These are phyloP conservation scores for Vitis vinifera DNA, from an alignment of 164 flowering plant genomes.

Conservation along the genomic window DNA sequence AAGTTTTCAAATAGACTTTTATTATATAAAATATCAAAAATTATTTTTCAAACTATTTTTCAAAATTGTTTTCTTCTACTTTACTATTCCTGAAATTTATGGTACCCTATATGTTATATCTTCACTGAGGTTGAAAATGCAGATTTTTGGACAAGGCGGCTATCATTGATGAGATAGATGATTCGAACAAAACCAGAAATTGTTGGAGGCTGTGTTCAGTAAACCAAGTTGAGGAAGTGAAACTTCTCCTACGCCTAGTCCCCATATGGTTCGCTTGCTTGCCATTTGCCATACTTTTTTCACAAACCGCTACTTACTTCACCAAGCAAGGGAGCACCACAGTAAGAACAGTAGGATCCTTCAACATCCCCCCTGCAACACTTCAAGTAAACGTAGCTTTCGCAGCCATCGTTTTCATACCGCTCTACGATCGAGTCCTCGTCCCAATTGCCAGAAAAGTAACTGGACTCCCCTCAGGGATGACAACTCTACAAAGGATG, in stretches of 20 bases:
- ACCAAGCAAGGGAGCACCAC: too few species aligned
- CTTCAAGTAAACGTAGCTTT: too few species aligned
- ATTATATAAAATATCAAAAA: too few species aligned
- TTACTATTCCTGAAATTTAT: background rate
- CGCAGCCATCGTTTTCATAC: too few species aligned
- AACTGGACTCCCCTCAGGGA: background rate
- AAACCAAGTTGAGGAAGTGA: constrained; percentile 27
- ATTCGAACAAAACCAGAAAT: constrained; percentile 4
- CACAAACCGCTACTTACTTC: too few species aligned
- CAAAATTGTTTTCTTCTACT: background rate
- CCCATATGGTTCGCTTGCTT: constrained; percentile 28
- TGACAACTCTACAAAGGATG: constrained; percentile 4
- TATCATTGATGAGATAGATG: constrained; percentile 10
- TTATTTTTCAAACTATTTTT: too few species aligned
- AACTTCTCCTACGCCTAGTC: constrained; percentile 21
- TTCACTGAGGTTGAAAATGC: background rate
- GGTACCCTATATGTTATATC: background rate
- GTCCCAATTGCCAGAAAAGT: background rate
- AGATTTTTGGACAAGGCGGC: constrained; percentile 25
- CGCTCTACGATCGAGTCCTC: background rate
- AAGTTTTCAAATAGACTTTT: too few species aligned
- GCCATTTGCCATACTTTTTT: too few species aligned
- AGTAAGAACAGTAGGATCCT: too few species aligned
- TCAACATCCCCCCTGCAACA: too few species aligned
- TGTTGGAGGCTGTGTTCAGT: constrained; percentile 18